Evolutionary conservation across 75 land plant species (phyloP), one percentile per base, ranked within the genome.

Genomic region (Selaginella tamariscina): DNA sequence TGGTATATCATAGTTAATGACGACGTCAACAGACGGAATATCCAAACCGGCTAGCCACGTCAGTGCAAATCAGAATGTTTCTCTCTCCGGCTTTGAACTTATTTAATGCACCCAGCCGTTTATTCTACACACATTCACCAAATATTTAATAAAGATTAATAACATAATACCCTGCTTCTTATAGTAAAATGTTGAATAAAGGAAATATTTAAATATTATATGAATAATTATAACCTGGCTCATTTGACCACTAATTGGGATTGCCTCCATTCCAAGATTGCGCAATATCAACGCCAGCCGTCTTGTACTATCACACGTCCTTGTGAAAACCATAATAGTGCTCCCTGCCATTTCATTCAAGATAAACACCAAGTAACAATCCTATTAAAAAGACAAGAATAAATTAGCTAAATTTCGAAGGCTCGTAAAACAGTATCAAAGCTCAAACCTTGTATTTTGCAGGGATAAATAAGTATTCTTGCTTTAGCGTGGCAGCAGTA

Each of bases 11-110:
- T 93, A 93, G 67, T 93, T 93, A 33, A 93, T 85, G 2, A 89
- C 98, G 76, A 89, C 73, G 75, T 93, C 91, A 0, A 93, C 98
- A 39, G 95, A 81, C 21, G 97, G 95, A 71, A 93, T 86, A 73
- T 93, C 98, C 27, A 93, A 86, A 8, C 95, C 98, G 84, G 56
- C 98, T 86, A n/a, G 95, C 95, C 27, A 93, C 98, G 80, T 93
- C 98, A 33, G 98, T 93, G 77, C 90, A 86, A 5, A 93, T 75
- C 59, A 93, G 83, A 26, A 86, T 83, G 71, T 80, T 93, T 57
- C 95, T 81, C 29, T 89, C 98, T 24, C 95, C 95, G 49, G 94
- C 75, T 69, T 88, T 92, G 59, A 92, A 92, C 75, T 79, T 84
- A 63, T 83, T 83, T 31, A 93, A 68, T 1, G 98, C 88, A 18